Percentiles rank a stretch among this genome's conserved stretches.
Evolutionary conservation across 306 rosid species (phyloP).

Genomic region (Fragaria nilgerrensis): DNA sequence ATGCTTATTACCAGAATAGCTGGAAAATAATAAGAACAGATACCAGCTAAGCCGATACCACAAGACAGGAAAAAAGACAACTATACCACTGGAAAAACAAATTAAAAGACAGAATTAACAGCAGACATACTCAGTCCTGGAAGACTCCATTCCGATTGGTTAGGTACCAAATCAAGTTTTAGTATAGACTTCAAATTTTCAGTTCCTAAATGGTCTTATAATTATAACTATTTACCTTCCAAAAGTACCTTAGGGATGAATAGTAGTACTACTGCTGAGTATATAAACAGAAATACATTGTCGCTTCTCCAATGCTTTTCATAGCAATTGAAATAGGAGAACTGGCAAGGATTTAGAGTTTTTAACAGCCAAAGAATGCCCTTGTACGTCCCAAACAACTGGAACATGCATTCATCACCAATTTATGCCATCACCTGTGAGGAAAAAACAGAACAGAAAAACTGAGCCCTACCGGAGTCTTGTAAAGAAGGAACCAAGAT

Average conservation of each 20-base stretch:
- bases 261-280: neutral
- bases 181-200: neutral
- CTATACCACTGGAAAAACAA: neutral
- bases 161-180: neutral
- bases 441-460: neutral
- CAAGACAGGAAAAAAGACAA: neutral
- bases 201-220: neutral
- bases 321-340: slow-evolving; percentile 69
- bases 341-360: slow-evolving; percentile 67
- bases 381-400: slow-evolving; percentile 76
- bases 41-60: too few species aligned
- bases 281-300: slow-evolving; percentile 3
- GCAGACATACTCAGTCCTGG: neutral
- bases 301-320: slow-evolving; percentile 72
- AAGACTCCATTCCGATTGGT: neutral
- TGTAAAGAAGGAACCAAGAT: neutral
- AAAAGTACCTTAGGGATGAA: neutral
- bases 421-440: slow-evolving; percentile 74
- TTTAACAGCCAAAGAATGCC: slow-evolving; percentile 77
- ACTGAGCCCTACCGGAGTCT: neutral
- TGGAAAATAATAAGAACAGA: neutral
- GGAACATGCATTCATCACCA: slow-evolving; percentile 80
- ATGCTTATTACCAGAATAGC: neutral
- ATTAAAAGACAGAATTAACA: too few species aligned
- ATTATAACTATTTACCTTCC: too few species aligned